Base-by-base conservation (phyloP, 441 rosid species). In the Aleurites moluccanus region DNA sequence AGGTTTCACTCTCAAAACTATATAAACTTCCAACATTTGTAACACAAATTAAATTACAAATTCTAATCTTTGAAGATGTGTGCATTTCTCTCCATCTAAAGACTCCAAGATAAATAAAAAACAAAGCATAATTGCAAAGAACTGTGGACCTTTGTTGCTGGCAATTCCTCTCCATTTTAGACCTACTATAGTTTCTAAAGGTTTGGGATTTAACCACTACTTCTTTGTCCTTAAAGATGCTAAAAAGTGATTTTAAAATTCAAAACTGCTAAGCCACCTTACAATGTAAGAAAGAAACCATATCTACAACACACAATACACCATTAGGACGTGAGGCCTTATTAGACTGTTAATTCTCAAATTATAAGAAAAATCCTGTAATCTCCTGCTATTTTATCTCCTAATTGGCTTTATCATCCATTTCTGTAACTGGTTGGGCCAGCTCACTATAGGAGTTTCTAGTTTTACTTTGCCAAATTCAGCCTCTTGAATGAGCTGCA, bases 371-470 rank as follows among this genome's bases (percentile, higher is more conserved):
- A 62, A 28, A 30, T 62, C 30, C 4, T 15, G 15, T 6, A 15
- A 14, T 30, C 40, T 5, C 4, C 10, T 0, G 1, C 45, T 21
- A 40, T 40, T 1, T 27, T 47, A 20, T 67, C 27, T 42, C 38
- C 44, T 38, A 44, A 56, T 33, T 42, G 53, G 67, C 57, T 20
- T n/a, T 38, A 18, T 18, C 25, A n/a, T 57, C n/a, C 14, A 11
- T 38, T 53, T 16, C 53, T 69, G 61, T 40, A 56, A 40, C 55
- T 71, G 67, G 66, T 6, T 27, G 28, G 73, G 60, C n/a, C 18
- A 35, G 23, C 67, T 72, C 33, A 23, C 38, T 11, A 14, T 20
- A 38, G 33, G 21, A 38, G 21, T 38, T 25, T 7, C 30, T 3
- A 35, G 6, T 16, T 63, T 20, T 63, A 63, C 14, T 66, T 45